Evolutionary conservation across 1,284 basidiomycete genomes (phyloP).

Genomic region (Fomes fomentarius): DNA sequence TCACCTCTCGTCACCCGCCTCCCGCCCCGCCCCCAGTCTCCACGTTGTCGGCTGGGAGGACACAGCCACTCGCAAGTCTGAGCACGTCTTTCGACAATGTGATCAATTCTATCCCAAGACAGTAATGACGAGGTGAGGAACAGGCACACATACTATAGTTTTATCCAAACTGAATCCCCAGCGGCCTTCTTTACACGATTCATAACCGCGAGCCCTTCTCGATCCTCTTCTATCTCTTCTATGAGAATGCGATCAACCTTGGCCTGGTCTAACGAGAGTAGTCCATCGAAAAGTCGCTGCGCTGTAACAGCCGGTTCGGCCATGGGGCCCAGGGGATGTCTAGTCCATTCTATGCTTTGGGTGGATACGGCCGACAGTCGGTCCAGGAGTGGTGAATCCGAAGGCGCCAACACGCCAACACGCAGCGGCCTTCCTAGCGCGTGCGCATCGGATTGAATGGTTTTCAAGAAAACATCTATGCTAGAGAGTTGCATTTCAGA

Average conservation of each 20-base stretch:
- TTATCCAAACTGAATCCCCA: conserved; percentile 56
- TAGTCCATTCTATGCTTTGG: conserved; percentile 52
- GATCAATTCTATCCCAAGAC: conserved; percentile 14
- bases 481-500: conserved; percentile 32
- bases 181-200: conserved; percentile 97
- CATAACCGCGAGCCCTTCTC: conserved; percentile 95
- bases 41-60: no score
- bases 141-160: conserved; percentile 4
- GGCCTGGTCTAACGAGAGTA: conserved; percentile 78
- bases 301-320: conserved; percentile 73
- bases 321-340: conserved; percentile 64
- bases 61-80: background rate
- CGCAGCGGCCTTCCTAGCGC: conserved; percentile 37
- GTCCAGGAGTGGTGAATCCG: conserved; percentile 59
- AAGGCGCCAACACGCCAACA: conserved; percentile 73
- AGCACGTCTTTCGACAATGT: no score
- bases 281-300: conserved; percentile 85
- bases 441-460: conserved; percentile 34
- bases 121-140: background rate
- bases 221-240: conserved; percentile 82
- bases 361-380: conserved; percentile 35
- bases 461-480: conserved; percentile 43
- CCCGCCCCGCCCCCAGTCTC: no score
- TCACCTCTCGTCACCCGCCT: background rate
- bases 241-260: conserved; percentile 87